A percentile compares a stretch with the other conserved stretches of the same genome.
Evolutionary conservation across 139 green algal species (phyloP).

Genomic region (Chlorella ohadii): DNA sequence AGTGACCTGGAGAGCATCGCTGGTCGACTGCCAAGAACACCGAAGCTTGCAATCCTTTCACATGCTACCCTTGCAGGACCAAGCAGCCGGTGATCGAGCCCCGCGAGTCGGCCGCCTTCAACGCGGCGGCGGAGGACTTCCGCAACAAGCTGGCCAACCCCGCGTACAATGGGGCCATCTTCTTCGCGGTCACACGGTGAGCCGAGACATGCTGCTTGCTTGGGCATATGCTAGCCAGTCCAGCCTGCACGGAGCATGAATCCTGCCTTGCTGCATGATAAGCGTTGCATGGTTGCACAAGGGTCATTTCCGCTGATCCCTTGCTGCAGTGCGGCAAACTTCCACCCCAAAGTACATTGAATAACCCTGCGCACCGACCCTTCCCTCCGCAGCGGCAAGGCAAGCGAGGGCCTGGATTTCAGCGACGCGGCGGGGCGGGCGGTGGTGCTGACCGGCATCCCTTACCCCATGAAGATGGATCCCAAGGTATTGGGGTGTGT

Average conservation of each 20-base stretch:
- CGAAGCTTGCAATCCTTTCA: no score
- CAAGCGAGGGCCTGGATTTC: conserved; percentile 98
- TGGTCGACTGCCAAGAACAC: no score
- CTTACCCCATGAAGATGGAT: conserved; percentile 81
- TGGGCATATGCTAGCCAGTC: no score
- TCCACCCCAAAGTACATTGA: no score
- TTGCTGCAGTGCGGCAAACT: no score
- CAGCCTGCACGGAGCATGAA: no score
- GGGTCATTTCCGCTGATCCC: no score
- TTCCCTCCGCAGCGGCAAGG: conserved; percentile 83
- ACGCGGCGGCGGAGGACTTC: conserved; percentile 74
- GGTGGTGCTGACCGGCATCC: conserved; percentile 96
- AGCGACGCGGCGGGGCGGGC: conserved; percentile 85
- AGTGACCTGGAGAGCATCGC: no score
- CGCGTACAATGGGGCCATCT: conserved; percentile 73
- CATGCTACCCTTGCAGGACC: conserved; percentile 33
- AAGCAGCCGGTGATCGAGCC: conserved; percentile 93
- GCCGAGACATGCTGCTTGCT: no score
- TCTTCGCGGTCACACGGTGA: conserved; percentile 85
- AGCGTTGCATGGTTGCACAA: no score
- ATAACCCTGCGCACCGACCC: no score
- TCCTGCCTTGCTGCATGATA: no score
- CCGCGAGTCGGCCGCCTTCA: conserved; percentile 60
- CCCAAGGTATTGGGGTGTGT: conserved; percentile 59
- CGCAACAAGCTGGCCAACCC: conserved; percentile 77